Percentiles rank a stretch among this genome's conserved stretches.
Evolutionary conservation across 306 rosid species (phyloP).

Genomic region (Corylus heterophylla): DNA sequence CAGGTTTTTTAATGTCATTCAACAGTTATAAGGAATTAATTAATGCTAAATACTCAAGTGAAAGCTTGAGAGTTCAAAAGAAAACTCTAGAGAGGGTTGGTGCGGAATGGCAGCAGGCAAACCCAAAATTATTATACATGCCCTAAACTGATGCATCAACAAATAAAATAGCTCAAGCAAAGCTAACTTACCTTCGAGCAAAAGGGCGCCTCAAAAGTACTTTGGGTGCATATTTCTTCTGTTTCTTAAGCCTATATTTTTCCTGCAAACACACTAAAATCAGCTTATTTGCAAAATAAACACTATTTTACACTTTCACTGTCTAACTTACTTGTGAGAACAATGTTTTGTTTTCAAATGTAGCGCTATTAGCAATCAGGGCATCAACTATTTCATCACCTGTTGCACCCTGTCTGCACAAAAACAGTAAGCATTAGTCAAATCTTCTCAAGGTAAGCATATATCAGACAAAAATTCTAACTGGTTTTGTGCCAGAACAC

Average conservation of each 20-base stretch:
- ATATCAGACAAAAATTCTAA: neutral
- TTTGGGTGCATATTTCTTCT: conserved; percentile 92
- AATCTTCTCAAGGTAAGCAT: neutral
- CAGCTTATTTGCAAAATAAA: conserved; percentile 23
- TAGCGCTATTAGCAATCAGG: conserved; percentile 83
- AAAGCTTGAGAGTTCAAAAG: neutral
- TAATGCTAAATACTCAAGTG: neutral
- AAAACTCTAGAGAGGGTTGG: neutral
- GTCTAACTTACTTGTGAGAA: conserved; percentile 79
- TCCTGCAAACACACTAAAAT: conserved; percentile 56
- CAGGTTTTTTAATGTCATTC: neutral
- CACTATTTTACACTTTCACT: neutral
- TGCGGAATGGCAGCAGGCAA: neutral
- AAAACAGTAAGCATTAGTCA: conserved; percentile 2
- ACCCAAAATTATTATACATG: neutral
- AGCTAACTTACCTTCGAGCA: conserved; percentile 58
- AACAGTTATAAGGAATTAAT: neutral
- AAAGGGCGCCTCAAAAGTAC: conserved; percentile 84
- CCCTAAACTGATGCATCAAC: neutral
- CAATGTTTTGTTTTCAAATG: conserved; percentile 84
- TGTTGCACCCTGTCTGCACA: conserved; percentile 77
- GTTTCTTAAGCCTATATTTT: conserved; percentile 89
- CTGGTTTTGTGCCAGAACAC: neutral
- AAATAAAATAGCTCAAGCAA: conserved; percentile 5
- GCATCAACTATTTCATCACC: conserved; percentile 95